These are phyloP conservation scores for Funneliformis caledonium DNA, from an alignment of 371 early-diverging fungal genomes.

Conservation along the genomic window DNA sequence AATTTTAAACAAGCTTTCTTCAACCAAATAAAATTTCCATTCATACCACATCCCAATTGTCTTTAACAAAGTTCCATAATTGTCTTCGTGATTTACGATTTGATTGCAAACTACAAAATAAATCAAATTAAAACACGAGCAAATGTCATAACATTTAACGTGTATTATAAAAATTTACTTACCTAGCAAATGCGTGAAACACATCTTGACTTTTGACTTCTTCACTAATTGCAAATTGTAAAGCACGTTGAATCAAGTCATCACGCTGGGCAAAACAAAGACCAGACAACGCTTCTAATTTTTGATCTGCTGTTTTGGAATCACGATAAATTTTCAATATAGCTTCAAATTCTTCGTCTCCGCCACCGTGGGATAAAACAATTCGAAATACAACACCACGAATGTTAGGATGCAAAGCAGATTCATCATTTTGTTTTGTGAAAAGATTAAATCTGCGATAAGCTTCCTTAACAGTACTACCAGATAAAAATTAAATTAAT, in stretches of 20 bases:
- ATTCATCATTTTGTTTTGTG: constrained; percentile 53
- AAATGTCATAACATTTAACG: neutral
- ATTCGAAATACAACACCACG: constrained; percentile 81
- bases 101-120: constrained; percentile 66
- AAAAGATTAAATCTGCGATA: constrained; percentile 62
- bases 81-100: constrained; percentile 67
- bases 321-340: constrained; percentile 77
- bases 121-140: constrained; percentile 31
- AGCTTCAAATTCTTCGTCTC: constrained; percentile 75
- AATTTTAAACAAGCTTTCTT: too few relatives aligned
- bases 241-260: constrained; percentile 60
- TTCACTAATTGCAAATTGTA: constrained; percentile 71
- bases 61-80: constrained; percentile 80
- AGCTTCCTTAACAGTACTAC: constrained; percentile 57
- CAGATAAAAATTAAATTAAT: neutral
- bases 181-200: constrained; percentile 46
- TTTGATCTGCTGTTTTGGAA: constrained; percentile 72
- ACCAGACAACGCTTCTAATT: constrained; percentile 74
- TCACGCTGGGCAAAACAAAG: constrained; percentile 73
- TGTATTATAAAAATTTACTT: neutral
- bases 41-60: constrained; percentile 70
- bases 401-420: constrained; percentile 82
- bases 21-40: neutral
- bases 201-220: constrained; percentile 87
- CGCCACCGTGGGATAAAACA: constrained; percentile 70